Percentiles rank a stretch among this genome's conserved stretches.
Evolutionary conservation across 805 yeast genomes (phyloP).

Genomic region (Kluyveromyces dobzhanskii): DNA sequence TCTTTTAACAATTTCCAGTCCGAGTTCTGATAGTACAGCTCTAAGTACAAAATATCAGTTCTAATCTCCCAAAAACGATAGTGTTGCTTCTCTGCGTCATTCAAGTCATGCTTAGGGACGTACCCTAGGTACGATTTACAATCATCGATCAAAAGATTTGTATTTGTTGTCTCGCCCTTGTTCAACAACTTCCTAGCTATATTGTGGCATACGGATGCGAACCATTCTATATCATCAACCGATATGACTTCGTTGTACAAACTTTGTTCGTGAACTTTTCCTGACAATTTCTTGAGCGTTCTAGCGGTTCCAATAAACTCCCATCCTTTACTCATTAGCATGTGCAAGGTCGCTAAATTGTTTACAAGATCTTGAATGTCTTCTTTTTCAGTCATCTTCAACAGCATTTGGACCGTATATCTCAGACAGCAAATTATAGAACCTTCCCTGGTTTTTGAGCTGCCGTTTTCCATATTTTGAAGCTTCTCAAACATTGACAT

Average conservation of each 20-base stretch:
- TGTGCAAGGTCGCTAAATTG: slow-evolving; percentile 6
- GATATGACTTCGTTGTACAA: slow-evolving; percentile 14
- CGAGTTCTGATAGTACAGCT: too few relatives aligned
- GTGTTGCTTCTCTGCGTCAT: slow-evolving; percentile 16
- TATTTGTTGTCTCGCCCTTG: slow-evolving; percentile 8
- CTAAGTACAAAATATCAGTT: too few relatives aligned
- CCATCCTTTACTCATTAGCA: slow-evolving; percentile 8
- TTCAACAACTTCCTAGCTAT: slow-evolving; percentile 21
- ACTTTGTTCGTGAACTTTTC: slow-evolving; percentile 4
- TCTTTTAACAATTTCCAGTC: too few relatives aligned
- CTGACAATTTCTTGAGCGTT: slow-evolving; percentile 1
- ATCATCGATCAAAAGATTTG: slow-evolving; percentile 14
- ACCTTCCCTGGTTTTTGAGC: slow-evolving; percentile 5
- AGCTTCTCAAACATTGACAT: slow-evolving; percentile 21
- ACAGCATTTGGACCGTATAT: slow-evolving; percentile 27
- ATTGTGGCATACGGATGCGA: slow-evolving; percentile 31
- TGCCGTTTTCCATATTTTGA: slow-evolving; percentile 6
- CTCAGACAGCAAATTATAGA: slow-evolving; percentile 20
- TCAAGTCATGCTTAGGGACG: slow-evolving; percentile 14
- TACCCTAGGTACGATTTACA: slow-evolving; percentile 14
- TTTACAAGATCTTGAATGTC: slow-evolving; percentile 2
- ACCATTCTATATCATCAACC: slow-evolving; percentile 34
- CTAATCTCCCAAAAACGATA: slow-evolving; percentile 20
- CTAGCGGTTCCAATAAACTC: slow-evolving; percentile 7
- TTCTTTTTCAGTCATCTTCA: slow-evolving; percentile 18